Evolutionary conservation across 371 early-diverging fungal genomes (phyloP).

Genomic region (Lichtheimia ramosa): DNA sequence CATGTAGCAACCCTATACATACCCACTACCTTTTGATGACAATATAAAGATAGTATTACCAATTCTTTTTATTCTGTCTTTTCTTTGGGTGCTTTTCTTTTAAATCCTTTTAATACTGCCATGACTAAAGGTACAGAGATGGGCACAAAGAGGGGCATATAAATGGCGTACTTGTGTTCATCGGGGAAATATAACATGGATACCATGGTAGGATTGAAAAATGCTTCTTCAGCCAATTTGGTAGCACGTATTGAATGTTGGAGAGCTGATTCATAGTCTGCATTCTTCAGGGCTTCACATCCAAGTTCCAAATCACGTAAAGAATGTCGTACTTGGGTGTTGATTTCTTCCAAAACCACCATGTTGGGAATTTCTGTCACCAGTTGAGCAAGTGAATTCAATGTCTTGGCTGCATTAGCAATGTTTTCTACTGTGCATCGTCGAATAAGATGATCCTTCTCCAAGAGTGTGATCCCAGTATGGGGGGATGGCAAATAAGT

Average conservation of each 20-base stretch:
- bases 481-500: conserved; percentile 19
- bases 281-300: conserved; percentile 21
- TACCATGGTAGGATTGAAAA: conserved; percentile 97
- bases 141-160: conserved; percentile 96
- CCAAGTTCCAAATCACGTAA: conserved; percentile 27
- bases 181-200: conserved; percentile 95
- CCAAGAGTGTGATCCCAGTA: conserved; percentile 57
- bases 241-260: conserved; percentile 64
- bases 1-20: too few species aligned
- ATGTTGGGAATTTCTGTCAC: conserved; percentile 83
- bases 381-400: conserved; percentile 79
- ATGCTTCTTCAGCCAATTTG: conserved; percentile 79
- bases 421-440: conserved; percentile 69
- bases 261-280: conserved; percentile 48
- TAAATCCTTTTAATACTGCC: conserved; percentile 55
- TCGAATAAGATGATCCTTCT: conserved; percentile 73
- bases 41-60: too few species aligned
- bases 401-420: conserved; percentile 69
- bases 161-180: conserved; percentile 96
- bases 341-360: conserved; percentile 88
- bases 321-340: conserved; percentile 53
- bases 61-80: not conserved
- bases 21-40: too few species aligned
- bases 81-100: conserved; percentile 16
- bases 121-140: conserved; percentile 75